phyloP scores from a whole-genome alignment of 225 moss, liverwort and hornwort species.

The Climacium dendroides region DNA sequence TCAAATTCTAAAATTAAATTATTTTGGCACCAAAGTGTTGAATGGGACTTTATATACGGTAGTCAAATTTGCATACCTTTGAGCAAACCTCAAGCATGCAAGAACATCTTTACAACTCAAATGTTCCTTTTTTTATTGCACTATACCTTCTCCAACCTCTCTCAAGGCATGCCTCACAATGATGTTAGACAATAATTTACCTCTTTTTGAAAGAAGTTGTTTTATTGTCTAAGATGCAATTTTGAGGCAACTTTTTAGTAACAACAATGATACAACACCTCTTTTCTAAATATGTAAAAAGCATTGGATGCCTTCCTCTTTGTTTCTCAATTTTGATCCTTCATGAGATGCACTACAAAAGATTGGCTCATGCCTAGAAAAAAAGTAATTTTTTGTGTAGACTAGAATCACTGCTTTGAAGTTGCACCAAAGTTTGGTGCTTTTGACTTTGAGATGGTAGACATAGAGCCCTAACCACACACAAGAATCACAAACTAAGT shows the following conservation, averaged over 20 bases:
- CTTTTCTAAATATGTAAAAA: background rate
- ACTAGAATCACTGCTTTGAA: background rate
- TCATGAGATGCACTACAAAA: background rate
- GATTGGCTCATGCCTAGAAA: background rate
- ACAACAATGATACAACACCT: background rate
- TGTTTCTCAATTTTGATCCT: background rate
- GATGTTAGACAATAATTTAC: background rate
- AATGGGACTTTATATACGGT: too few relatives aligned
- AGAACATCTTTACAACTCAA: too few relatives aligned
- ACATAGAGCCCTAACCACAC: rapidly evolving
- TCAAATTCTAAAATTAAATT: too few relatives aligned
- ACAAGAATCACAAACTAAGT: background rate
- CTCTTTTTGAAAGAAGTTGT: background rate
- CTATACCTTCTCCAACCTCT: background rate
- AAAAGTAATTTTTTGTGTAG: background rate
- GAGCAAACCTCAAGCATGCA: too few relatives aligned
- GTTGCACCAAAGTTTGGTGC: background rate
- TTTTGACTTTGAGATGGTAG: background rate
- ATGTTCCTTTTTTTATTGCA: background rate
- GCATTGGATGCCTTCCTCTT: background rate
- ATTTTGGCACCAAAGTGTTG: too few relatives aligned
- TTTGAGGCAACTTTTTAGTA: background rate
- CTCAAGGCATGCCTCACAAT: background rate
- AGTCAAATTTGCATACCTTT: too few relatives aligned
- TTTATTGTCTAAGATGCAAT: background rate